phyloP scores from a whole-genome alignment of 352 stramenopile species.

The Blastocystis sp. region DNA sequence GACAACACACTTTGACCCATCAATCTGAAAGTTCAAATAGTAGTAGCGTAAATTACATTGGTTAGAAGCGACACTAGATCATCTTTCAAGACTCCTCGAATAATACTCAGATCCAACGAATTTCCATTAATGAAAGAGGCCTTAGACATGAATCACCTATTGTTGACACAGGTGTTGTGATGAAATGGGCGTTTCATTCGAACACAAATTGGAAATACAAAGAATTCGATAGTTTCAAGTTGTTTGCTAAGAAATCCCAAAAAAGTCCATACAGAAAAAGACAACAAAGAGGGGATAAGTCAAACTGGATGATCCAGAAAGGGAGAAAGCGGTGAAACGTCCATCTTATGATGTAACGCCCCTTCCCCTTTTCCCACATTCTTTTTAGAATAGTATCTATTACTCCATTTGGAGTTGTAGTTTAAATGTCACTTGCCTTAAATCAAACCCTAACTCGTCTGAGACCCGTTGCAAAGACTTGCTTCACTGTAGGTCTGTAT shows the following conservation, averaged over 20 bases:
- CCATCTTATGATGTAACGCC: not conserved
- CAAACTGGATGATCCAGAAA: not conserved
- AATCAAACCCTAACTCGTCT: slow-evolving; percentile 6
- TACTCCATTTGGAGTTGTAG: slow-evolving; percentile 68
- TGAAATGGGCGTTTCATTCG: slow-evolving; percentile 25
- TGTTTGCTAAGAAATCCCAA: not conserved
- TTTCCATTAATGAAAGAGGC: slow-evolving; percentile 4
- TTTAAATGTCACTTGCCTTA: slow-evolving; percentile 52
- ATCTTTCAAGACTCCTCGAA: slow-evolving; percentile 21
- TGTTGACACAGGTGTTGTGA: slow-evolving; percentile 20
- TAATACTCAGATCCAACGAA: slow-evolving; percentile 8
- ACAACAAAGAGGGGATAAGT: not conserved
- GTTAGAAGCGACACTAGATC: not conserved
- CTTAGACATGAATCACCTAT: slow-evolving; percentile 10
- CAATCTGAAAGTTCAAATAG: not conserved
- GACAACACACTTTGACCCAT: slow-evolving; percentile 54
- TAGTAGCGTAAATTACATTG: not conserved
- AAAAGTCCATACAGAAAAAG: not conserved
- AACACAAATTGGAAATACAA: not conserved
- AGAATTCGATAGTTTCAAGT: not conserved
- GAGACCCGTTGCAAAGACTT: slow-evolving; percentile 21
- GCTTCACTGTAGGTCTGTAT: slow-evolving; percentile 50
- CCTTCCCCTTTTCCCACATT: slow-evolving; percentile 14
- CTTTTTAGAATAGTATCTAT: slow-evolving; percentile 43
- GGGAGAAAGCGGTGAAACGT: not conserved